These are phyloP conservation scores for Fusarium veterinarium DNA, from an alignment of 2,329 filamentous ascomycete genomes.

Conservation along the genomic window DNA sequence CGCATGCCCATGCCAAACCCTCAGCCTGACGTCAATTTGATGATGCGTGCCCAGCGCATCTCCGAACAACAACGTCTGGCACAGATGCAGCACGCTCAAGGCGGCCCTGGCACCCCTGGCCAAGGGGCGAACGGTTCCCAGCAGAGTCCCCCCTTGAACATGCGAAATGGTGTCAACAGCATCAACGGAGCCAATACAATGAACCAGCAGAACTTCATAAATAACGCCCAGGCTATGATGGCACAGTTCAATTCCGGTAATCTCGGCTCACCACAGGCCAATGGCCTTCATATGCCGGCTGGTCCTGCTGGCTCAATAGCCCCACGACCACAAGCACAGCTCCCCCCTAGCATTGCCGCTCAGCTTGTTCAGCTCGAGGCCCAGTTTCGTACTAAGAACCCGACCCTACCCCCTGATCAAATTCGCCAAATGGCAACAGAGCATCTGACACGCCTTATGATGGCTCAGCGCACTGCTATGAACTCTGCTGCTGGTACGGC, in stretches of 20 bases:
- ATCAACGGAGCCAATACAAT: slow-evolving; percentile 55
- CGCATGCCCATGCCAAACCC: slow-evolving; percentile 65
- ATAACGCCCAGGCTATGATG: slow-evolving; percentile 65
- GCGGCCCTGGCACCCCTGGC: slow-evolving; percentile 48
- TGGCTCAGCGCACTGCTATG: slow-evolving; percentile 64
- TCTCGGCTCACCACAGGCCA: slow-evolving; percentile 58
- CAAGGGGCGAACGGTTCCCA: slow-evolving; percentile 46
- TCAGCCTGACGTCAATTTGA: slow-evolving; percentile 63
- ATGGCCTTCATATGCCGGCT: slow-evolving; percentile 59
- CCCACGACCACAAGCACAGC: slow-evolving; percentile 54
- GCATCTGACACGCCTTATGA: slow-evolving; percentile 59
- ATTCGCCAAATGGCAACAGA: slow-evolving; percentile 64
- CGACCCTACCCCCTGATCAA: slow-evolving; percentile 61
- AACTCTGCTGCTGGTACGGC: slow-evolving; percentile 63
- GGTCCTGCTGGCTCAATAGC: slow-evolving; percentile 60
- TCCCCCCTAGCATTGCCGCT: slow-evolving; percentile 59
- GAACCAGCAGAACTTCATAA: slow-evolving; percentile 64
- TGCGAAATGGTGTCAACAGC: slow-evolving; percentile 51
- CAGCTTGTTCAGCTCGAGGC: slow-evolving; percentile 65
- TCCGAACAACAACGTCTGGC: slow-evolving; percentile 72
- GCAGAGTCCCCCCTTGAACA: slow-evolving; percentile 58
- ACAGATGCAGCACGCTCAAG: slow-evolving; percentile 58
- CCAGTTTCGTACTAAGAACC: slow-evolving; percentile 63
- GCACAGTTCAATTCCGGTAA: slow-evolving; percentile 57
- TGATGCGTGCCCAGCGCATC: slow-evolving; percentile 74